phyloP scores from a whole-genome alignment of 306 rosid species.

The Urtica urens region DNA sequence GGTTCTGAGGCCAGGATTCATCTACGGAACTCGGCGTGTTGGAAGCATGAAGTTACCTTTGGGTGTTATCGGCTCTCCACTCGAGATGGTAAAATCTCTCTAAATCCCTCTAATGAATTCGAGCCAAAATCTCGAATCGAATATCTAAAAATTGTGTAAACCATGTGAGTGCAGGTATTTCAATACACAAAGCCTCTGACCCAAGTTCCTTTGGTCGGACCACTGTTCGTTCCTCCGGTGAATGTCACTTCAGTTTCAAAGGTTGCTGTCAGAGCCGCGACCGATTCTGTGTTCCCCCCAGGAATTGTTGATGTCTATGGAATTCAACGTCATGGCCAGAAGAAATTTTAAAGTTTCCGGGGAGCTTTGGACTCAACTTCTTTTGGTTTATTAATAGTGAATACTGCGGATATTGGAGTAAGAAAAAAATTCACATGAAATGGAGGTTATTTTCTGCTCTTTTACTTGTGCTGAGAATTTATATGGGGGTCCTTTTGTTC shows the following conservation, averaged over 20 bases:
- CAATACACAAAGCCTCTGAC: constrained; percentile 49
- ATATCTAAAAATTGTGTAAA: constrained; percentile 2
- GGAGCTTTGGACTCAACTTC: not conserved
- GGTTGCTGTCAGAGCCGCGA: constrained; percentile 91
- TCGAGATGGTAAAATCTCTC: constrained; percentile 57
- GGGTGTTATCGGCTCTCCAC: constrained; percentile 70
- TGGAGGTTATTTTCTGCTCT: not conserved
- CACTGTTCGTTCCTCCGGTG: constrained; percentile 80
- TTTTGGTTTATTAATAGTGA: not conserved
- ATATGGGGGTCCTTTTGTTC: not conserved
- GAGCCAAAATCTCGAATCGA: too few species aligned
- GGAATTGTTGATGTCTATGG: constrained; percentile 72
- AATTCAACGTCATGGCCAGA: constrained; percentile 65
- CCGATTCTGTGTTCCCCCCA: constrained; percentile 89
- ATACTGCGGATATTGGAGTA: not conserved
- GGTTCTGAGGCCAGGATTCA: constrained; percentile 89
- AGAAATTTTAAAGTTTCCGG: constrained; percentile 31
- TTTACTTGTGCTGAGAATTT: not conserved
- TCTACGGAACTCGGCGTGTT: constrained; percentile 80
- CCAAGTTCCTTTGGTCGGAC: constrained; percentile 79
- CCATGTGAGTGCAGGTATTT: constrained; percentile 49
- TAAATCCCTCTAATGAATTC: too few species aligned
- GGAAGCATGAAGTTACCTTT: constrained; percentile 79
- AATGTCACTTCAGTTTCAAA: constrained; percentile 62
- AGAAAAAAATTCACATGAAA: not conserved